Base-by-base conservation (phyloP, 2,329 filamentous ascomycete species). In the Dendryphion nanum region DNA sequence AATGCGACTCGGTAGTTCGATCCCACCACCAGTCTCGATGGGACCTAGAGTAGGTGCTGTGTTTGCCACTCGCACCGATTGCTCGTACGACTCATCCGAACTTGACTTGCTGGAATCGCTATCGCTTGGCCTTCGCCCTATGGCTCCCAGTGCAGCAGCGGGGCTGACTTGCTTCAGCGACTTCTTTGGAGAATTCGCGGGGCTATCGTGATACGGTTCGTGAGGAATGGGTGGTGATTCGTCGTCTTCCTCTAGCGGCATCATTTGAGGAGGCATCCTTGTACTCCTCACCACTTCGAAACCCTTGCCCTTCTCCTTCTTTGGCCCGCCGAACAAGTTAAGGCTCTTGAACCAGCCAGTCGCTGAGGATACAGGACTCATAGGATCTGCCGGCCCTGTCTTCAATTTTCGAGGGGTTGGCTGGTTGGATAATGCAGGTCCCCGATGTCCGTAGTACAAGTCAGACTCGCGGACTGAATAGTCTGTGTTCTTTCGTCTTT, bases 241-340 rank as follows among this genome's bases (percentile, higher is more conserved):
- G 35, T 86, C 85, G 41, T 84, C 81, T 41, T 81, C 76, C 19
- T 78, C 74, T 7, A 75, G 69, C 18, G 76, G 77, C 73, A 89
- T 85, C 41, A 83, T 82, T 5, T 86, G 84, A 2, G 65, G 68
- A 7, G 89, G 89, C 72, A 93, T 89, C 38, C 90, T 80, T 6
- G 89, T 81, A 61, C 90, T 96, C 55, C 93, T 76, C 13, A 98
- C 91, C 4, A 98, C 93, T 63, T 97, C 93, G 51, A 98, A 98
- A 0, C 93, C 93, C 66, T 97, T 97, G 49, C 85, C 84, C 66
- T 94, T 95, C 50, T 96, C 91, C 60, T 95, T 96, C 5, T 83
- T 89, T 69, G 94, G 95, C 8, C 83, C 86, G 10, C 83, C 83
- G 41, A 95, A 79, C 5, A 95, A 61, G 36, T 76, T 53, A 15